Percentiles rank a stretch among this genome's conserved stretches.
phyloP scores from a whole-genome alignment of 345 rosid species.

The Mallotus nudiflorus region DNA sequence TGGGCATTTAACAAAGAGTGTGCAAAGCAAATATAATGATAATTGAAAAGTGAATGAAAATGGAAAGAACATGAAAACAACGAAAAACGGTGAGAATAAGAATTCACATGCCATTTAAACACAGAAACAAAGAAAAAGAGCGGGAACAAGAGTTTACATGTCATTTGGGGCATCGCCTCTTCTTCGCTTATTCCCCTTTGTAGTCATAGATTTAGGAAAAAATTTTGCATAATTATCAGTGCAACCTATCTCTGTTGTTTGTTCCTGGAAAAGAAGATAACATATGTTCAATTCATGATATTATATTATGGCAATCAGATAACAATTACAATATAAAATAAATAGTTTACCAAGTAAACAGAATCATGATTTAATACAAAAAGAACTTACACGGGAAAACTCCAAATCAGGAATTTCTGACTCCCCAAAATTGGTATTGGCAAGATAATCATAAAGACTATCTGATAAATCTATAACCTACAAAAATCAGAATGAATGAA shows the following conservation, averaged over 20 bases:
- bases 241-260: slow-evolving; percentile 27
- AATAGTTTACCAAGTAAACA: not conserved
- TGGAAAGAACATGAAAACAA: not conserved
- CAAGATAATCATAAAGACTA: slow-evolving; percentile 51
- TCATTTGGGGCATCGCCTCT: slow-evolving; percentile 27
- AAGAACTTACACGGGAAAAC: slow-evolving; percentile 52
- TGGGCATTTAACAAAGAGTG: not conserved
- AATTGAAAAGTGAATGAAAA: not conserved
- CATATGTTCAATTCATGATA: slow-evolving; percentile 1
- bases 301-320: not conserved
- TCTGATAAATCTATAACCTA: slow-evolving; percentile 75
- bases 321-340: not conserved
- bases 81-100: too few species aligned
- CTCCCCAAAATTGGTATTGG: slow-evolving; percentile 47
- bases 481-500: not conserved
- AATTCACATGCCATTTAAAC: too few species aligned
- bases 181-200: slow-evolving; percentile 49
- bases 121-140: not conserved
- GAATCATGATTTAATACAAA: not conserved
- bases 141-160: slow-evolving; percentile 37
- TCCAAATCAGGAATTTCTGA: slow-evolving; percentile 33
- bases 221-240: slow-evolving; percentile 28
- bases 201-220: slow-evolving; percentile 25
- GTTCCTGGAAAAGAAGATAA: slow-evolving; percentile 36
- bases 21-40: not conserved